Conservation (phyloP, 768 basidiomycete species). For the Rhodotorula graminis region DNA sequence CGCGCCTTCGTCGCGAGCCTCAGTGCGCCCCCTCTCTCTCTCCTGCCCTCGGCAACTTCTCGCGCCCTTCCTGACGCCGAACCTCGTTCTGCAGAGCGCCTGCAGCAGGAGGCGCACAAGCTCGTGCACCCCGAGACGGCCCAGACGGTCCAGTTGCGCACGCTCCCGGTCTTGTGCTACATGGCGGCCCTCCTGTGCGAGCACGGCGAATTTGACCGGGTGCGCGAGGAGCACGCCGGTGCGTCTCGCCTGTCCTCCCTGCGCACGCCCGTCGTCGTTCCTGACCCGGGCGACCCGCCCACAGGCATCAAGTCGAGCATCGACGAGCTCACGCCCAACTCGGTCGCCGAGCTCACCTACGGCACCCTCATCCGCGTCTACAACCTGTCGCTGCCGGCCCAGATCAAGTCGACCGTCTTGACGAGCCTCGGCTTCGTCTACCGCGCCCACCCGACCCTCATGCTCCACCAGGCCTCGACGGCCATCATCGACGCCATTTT, state of each 20-base stretch:
- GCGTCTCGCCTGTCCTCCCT: neutral
- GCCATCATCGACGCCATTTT: slow-evolving; percentile 88
- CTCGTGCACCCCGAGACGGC: slow-evolving; percentile 43
- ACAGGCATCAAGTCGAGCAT: slow-evolving; percentile 1
- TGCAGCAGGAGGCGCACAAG: slow-evolving; percentile 59
- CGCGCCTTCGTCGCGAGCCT: slow-evolving; percentile 55
- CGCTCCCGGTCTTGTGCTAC: slow-evolving; percentile 60
- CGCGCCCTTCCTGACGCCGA: neutral
- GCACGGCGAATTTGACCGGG: slow-evolving; percentile 76
- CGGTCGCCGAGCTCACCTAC: slow-evolving; percentile 81
- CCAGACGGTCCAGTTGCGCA: slow-evolving; percentile 34
- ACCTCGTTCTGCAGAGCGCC: slow-evolving; percentile 40
- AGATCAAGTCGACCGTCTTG: slow-evolving; percentile 66
- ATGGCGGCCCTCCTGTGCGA: slow-evolving; percentile 82
- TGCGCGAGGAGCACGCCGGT: slow-evolving; percentile 50
- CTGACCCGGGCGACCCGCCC: neutral
- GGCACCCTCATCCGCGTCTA: slow-evolving; percentile 66
- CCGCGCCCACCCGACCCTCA: slow-evolving; percentile 82
- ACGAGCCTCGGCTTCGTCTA: slow-evolving; percentile 90
- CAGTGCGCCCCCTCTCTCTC: neutral
- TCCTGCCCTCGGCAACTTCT: too few species aligned
- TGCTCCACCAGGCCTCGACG: slow-evolving; percentile 74
- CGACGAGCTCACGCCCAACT: slow-evolving; percentile 51
- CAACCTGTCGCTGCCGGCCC: slow-evolving; percentile 58
- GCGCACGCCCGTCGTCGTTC: too few species aligned